A percentile compares a stretch with the other conserved stretches of the same genome.
phyloP scores from a whole-genome alignment of 805 yeast genomes.

The Phaffomyces opuntiae region DNA sequence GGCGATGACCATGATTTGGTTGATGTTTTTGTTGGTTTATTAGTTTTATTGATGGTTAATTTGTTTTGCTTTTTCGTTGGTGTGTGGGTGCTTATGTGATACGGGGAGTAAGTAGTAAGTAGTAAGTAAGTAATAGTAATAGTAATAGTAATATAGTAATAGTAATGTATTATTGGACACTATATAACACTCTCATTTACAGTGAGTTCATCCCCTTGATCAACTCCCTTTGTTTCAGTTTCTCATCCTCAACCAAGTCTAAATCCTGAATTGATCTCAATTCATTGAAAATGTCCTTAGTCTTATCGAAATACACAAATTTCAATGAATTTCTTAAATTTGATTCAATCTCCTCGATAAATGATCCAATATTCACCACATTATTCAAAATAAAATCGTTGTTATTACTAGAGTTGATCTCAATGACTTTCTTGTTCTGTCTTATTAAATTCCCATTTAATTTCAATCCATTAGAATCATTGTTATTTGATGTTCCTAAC shows the following conservation, averaged over 20 bases:
- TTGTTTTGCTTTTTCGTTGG: too few species aligned
- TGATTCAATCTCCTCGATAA: constrained; percentile 84
- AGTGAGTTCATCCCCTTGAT: constrained; percentile 4
- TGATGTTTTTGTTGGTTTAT: too few species aligned
- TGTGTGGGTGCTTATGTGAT: too few species aligned
- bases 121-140: too few species aligned
- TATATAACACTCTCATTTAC: neutral
- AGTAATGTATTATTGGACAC: too few species aligned
- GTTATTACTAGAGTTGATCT: constrained; percentile 31
- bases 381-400: constrained; percentile 48
- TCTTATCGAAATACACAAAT: constrained; percentile 92
- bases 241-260: constrained; percentile 2
- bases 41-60: too few species aligned
- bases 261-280: constrained; percentile 35
- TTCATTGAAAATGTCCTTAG: constrained; percentile 78
- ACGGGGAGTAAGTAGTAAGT: too few species aligned
- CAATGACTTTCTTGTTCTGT: constrained; percentile 57
- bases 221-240: constrained; percentile 5
- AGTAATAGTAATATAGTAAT: too few species aligned
- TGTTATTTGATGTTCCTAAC: constrained; percentile 28
- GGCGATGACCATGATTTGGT: neutral
- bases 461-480: constrained; percentile 29
- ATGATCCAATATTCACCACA: constrained; percentile 74
- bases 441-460: constrained; percentile 83
- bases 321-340: constrained; percentile 82